Evolutionary conservation across 441 rosid genomes (phyloP).

Genomic region (Pelargonium fulgidum): DNA sequence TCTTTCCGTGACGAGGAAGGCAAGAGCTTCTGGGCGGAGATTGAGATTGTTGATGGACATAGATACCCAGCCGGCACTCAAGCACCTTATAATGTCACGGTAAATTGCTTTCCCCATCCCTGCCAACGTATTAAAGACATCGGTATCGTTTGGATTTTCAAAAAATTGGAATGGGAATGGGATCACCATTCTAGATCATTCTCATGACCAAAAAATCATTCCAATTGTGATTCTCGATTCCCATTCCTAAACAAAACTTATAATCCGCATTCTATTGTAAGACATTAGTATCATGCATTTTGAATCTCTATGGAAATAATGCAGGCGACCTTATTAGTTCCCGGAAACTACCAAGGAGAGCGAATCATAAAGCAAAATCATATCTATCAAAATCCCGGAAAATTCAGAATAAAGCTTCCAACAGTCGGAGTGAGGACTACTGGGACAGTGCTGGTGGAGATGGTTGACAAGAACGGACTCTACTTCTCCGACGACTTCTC

Average conservation of each 20-base stretch:
- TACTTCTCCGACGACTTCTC: conserved; percentile 95
- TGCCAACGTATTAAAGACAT: no score
- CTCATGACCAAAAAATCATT: no score
- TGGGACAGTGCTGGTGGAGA: conserved; percentile 86
- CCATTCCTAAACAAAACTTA: no score
- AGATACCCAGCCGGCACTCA: conserved; percentile 88
- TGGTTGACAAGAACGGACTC: conserved; percentile 88
- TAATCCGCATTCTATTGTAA: no score
- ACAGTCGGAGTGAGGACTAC: conserved; percentile 89
- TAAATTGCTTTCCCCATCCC: conserved; percentile 31
- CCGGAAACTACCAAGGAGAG: conserved; percentile 94
- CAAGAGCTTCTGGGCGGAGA: conserved; percentile 90
- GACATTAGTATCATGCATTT: no score
- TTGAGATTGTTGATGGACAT: conserved; percentile 80
- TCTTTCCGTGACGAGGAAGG: conserved; percentile 98
- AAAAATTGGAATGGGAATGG: no score
- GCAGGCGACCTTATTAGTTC: conserved; percentile 87
- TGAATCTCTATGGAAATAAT: neutral
- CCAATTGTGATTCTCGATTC: no score
- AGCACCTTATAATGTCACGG: conserved; percentile 92
- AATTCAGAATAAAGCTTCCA: conserved; percentile 69
- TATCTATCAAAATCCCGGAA: conserved; percentile 62
- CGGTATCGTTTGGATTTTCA: no score
- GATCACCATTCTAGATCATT: no score
- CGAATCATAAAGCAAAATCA: conserved; percentile 66